Conservation (phyloP, 345 rosid genomes). For the Sonneratia caseolaris region DNA sequence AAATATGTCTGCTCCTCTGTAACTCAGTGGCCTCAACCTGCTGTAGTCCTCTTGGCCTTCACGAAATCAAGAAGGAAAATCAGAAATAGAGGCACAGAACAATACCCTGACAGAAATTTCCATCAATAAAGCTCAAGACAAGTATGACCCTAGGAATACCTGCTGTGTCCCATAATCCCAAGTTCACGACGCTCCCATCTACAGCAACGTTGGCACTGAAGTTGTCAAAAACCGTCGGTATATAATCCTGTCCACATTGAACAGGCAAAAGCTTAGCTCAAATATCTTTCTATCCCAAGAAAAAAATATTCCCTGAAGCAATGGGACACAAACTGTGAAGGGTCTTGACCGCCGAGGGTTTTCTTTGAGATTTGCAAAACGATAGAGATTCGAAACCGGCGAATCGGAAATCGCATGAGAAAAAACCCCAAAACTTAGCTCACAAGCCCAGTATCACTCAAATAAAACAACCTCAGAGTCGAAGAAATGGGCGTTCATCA, state of each 20-base stretch:
- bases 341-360: too few species aligned
- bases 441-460: background rate
- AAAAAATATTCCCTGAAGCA: too few species aligned
- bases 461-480: background rate
- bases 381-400: too few species aligned
- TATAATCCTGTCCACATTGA: constrained; percentile 53
- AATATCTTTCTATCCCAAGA: background rate
- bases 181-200: constrained; percentile 82
- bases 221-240: constrained; percentile 96
- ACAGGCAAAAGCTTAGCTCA: background rate
- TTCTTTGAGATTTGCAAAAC: too few species aligned
- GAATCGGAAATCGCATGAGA: too few species aligned
- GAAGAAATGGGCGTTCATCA: background rate
- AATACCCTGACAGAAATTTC: background rate
- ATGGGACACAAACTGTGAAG: too few species aligned
- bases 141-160: constrained; percentile 28
- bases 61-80: constrained; percentile 12
- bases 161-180: constrained; percentile 99
- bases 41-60: constrained; percentile 98
- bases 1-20: constrained; percentile 93
- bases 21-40: constrained; percentile 94
- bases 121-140: constrained; percentile 2
- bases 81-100: background rate
- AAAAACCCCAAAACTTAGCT: too few species aligned
- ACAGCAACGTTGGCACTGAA: constrained; percentile 97